These are phyloP conservation scores for Diplosphaera chodatii DNA, from an alignment of 139 green algal species.

Conservation along the genomic window DNA sequence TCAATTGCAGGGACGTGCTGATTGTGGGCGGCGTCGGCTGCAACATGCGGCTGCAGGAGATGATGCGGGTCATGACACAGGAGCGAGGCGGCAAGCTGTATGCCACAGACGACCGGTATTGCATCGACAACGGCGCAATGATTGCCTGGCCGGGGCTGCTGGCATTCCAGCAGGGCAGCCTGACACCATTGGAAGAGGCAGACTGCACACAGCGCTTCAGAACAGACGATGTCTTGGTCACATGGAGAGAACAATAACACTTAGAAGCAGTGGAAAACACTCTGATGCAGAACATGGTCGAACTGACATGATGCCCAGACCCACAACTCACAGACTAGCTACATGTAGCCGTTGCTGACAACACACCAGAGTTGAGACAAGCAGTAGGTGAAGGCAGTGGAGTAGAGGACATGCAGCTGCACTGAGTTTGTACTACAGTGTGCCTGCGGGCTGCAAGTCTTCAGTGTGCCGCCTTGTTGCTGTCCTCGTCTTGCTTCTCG, in stretches of 20 bases:
- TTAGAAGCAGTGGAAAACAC: no score
- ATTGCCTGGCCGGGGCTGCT: constrained; percentile 87
- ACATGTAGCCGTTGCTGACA: no score
- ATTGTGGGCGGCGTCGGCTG: constrained; percentile 91
- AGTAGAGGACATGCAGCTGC: no score
- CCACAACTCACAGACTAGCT: no score
- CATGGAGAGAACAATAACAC: constrained; percentile 44
- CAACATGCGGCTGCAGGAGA: constrained; percentile 82
- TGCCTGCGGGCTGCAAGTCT: no score
- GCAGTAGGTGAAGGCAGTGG: no score
- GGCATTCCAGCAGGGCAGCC: constrained; percentile 46
- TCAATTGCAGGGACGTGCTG: constrained; percentile 65
- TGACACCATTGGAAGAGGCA: constrained; percentile 50
- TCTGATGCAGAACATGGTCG: no score
- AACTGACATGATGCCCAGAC: no score
- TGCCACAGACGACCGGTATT: constrained; percentile 67
- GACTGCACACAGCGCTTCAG: constrained; percentile 80
- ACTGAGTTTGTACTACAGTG: no score
- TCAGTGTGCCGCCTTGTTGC: background rate
- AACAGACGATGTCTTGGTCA: constrained; percentile 76
- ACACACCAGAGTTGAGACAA: no score
- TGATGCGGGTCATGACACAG: constrained; percentile 56
- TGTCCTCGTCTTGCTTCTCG: background rate
- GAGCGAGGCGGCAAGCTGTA: constrained; percentile 65
- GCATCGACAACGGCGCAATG: constrained; percentile 94